Percentiles rank a stretch among this genome's conserved stretches.
Evolutionary conservation across 345 rosid species (phyloP).

Genomic region (Limnanthes douglasii): DNA sequence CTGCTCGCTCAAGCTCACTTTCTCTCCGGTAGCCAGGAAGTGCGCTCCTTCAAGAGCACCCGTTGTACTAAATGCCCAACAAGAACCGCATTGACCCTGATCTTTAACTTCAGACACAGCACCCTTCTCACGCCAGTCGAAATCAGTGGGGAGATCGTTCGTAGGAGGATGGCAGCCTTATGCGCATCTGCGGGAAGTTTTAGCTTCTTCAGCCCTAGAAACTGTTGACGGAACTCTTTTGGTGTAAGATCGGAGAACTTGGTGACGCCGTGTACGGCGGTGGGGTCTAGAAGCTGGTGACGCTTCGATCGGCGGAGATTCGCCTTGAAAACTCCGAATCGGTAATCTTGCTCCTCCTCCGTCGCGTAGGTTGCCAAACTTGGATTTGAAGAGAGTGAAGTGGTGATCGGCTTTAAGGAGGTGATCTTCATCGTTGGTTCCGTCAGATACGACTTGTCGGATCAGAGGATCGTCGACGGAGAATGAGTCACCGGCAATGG

Average conservation of each 20-base stretch:
- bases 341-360: conserved; percentile 60
- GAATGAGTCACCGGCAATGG: no score
- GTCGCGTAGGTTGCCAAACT: conserved; percentile 52
- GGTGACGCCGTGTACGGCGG: conserved; percentile 84
- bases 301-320: conserved; percentile 54
- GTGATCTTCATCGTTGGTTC: conserved; percentile 15
- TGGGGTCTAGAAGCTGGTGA: conserved; percentile 63
- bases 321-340: conserved; percentile 57
- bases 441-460: conserved; percentile 60
- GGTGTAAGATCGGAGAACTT: no score
- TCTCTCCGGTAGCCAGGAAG: no score
- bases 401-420: conserved; percentile 58
- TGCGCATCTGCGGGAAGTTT: conserved; percentile 60
- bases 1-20: no score
- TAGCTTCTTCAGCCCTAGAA: no score
- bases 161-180: conserved; percentile 88
- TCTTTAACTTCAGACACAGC: conserved; percentile 79
- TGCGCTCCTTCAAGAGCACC: no score
- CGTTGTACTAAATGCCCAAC: no score
- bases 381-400: conserved; percentile 56
- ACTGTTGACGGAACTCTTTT: no score
- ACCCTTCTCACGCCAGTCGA: conserved; percentile 93
- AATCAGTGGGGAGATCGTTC: conserved; percentile 52
- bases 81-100: no score
- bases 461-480: conserved; percentile 50